Base-by-base conservation (phyloP, 2,329 filamentous ascomycete genomes). In the Calonectria leucothoes region DNA sequence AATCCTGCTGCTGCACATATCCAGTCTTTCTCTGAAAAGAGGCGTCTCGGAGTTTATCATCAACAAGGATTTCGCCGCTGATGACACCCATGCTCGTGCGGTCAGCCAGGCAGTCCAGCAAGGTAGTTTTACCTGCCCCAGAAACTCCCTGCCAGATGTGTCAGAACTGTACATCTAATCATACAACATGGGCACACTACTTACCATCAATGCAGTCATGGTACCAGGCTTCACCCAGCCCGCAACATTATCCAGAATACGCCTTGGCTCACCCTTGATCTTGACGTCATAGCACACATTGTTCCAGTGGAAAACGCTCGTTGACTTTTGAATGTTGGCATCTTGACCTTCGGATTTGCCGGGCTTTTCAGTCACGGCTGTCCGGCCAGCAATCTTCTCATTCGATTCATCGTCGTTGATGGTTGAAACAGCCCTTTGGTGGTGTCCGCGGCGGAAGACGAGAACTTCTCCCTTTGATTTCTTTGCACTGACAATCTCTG, bases 201-300 rank as follows among this genome's bases (percentile, higher is more conserved):
- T 0, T 42, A 76, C 94, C 95, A 97, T 97, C 1, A 97, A 88
- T 59, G 94, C 95, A 6, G 95, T 97, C 73, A 97, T 85, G 20
- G 94, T 97, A 57, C 95, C 95, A 0, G 95, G 95, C 83, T 96
- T 96, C 75, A 98, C 94, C 94, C 94, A 98, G 35, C 95, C 95
- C 79, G 96, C 94, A 7, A 97, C 94, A 71, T 96, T 88, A 77
- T 97, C 92, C 48, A 98, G 87, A 78, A 98, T 93, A 25, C 93
- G 91, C 12, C 94, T 89, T 1, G 88, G 85, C 77, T 95, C 91
- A 10, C 87, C 88, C 86, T 96, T 96, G 83, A 97, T 94, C 81
- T 93, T 93, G 83, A 91, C 86, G 64, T 91, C 87, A 76, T 89
- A 97, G 84, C 92, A 94, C 0, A 97, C 92, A 75, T 95, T 89